These are phyloP conservation scores for Roridomyces roridus DNA, from an alignment of 768 basidiomycete genomes.

Conservation along the genomic window DNA sequence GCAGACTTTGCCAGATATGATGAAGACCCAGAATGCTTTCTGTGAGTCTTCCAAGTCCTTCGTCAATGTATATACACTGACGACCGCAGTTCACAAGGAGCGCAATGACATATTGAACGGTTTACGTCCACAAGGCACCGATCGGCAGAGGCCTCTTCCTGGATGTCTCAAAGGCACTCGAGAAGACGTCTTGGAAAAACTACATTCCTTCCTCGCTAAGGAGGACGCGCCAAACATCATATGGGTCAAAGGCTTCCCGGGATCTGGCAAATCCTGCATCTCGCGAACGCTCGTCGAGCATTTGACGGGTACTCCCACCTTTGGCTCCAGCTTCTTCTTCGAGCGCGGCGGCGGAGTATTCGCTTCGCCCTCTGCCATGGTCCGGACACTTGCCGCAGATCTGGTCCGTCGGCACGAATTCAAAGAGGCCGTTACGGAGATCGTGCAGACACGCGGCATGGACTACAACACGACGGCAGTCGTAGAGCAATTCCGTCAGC, in stretches of 20 bases:
- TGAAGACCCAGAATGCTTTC: background rate
- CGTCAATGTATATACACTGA: background rate
- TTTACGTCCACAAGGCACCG: slow-evolving; percentile 1
- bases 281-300: slow-evolving; percentile 20
- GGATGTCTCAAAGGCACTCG: slow-evolving; percentile 25
- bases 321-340: slow-evolving; percentile 20
- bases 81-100: background rate
- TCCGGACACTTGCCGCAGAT: slow-evolving; percentile 7
- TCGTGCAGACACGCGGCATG: background rate
- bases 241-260: slow-evolving; percentile 32
- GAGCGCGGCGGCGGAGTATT: slow-evolving; percentile 12
- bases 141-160: slow-evolving; percentile 10
- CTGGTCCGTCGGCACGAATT: background rate
- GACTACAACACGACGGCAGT: slow-evolving; percentile 13
- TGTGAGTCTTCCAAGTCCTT: slow-evolving; percentile 5
- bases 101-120: background rate
- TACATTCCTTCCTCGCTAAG: slow-evolving; percentile 39
- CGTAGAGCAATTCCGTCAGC: background rate
- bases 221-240: slow-evolving; percentile 37
- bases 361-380: slow-evolving; percentile 14
- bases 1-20: background rate
- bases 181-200: slow-evolving; percentile 15
- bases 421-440: slow-evolving; percentile 1
- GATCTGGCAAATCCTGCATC: slow-evolving; percentile 32
- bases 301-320: background rate